A percentile compares a stretch with the other conserved stretches of the same genome.
phyloP scores from a whole-genome alignment of 257 asterid genomes.

The Ajuga chamaepitys region DNA sequence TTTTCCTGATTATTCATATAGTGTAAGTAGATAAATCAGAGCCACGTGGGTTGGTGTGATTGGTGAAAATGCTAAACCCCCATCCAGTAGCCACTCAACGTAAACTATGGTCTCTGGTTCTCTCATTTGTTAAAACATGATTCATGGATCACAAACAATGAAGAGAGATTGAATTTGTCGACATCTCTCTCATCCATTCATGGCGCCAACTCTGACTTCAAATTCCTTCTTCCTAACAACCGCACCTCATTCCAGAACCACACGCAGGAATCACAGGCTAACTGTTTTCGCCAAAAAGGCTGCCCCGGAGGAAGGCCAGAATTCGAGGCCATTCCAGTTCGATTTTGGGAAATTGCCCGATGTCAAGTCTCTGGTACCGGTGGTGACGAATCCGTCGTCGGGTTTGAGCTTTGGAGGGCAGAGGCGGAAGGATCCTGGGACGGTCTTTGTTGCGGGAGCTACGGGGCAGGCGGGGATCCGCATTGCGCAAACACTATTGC shows the following conservation, averaged over 20 bases:
- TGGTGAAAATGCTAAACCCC: slow-evolving; percentile 21
- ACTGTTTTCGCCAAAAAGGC: slow-evolving; percentile 47
- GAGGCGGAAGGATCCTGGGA: slow-evolving; percentile 74
- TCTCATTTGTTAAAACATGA: slow-evolving; percentile 17
- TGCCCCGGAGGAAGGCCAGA: slow-evolving; percentile 16
- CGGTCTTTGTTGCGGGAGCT: slow-evolving; percentile 91
- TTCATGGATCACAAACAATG: slow-evolving; percentile 4
- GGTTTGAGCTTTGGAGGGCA: slow-evolving; percentile 45
- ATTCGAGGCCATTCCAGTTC: slow-evolving; percentile 51
- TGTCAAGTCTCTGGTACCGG: slow-evolving; percentile 57
- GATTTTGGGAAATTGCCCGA: slow-evolving; percentile 57
- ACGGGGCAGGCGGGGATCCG: slow-evolving; percentile 84
- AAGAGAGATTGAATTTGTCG: not conserved
- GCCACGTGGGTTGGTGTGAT: slow-evolving; percentile 40
- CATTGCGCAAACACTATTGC: slow-evolving; percentile 72
- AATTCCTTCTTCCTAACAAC: slow-evolving; percentile 54
- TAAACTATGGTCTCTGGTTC: slow-evolving; percentile 15
- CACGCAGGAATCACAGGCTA: slow-evolving; percentile 27
- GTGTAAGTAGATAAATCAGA: slow-evolving; percentile 35
- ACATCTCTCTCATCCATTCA: slow-evolving; percentile 15
- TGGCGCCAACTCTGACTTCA: slow-evolving; percentile 89
- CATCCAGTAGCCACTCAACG: slow-evolving; percentile 6
- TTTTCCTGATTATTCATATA: too few species aligned
- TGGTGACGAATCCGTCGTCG: slow-evolving; percentile 34
- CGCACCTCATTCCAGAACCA: slow-evolving; percentile 40